A percentile compares a stretch with the other conserved stretches of the same genome.
Evolutionary conservation across 805 yeast genomes (phyloP).

Genomic region (Ogataea trehaloabstinens): DNA sequence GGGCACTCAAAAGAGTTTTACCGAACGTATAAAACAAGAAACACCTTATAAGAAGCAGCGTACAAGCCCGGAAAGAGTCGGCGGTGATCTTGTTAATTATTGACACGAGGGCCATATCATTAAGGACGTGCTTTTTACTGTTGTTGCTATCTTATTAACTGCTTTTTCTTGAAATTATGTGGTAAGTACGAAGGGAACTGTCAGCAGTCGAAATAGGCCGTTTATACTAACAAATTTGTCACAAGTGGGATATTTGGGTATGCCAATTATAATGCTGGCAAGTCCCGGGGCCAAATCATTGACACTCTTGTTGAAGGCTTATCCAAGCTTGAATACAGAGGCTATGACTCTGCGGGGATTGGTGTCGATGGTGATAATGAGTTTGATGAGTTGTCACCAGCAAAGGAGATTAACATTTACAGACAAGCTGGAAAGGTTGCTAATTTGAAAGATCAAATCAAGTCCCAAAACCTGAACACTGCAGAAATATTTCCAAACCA

Average conservation of each 20-base stretch:
- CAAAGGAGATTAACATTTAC: conserved; percentile 67
- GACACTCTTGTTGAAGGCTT: conserved; percentile 86
- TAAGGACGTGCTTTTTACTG: too few species aligned
- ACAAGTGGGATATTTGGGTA: conserved; percentile 94
- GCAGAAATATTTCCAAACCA: conserved; percentile 73
- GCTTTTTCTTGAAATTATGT: background rate
- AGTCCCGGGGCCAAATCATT: conserved; percentile 87
- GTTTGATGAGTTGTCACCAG: conserved; percentile 29
- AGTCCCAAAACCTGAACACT: conserved; percentile 48
- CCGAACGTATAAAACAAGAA: too few species aligned
- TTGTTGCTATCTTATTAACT: too few species aligned
- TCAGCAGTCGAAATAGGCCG: background rate
- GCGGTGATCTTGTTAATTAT: too few species aligned
- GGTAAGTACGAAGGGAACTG: background rate
- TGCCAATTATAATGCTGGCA: conserved; percentile 91
- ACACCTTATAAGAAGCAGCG: too few species aligned
- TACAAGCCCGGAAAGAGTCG: too few species aligned
- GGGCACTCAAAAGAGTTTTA: too few species aligned
- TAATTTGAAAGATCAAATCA: conserved; percentile 68
- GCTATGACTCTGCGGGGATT: conserved; percentile 96
- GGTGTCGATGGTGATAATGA: conserved; percentile 86
- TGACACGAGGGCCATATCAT: too few species aligned
- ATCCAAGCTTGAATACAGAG: conserved; percentile 89
- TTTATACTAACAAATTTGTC: background rate
- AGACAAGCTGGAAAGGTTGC: conserved; percentile 92